A percentile compares a stretch with the other conserved stretches of the same genome.
Conservation (phyloP, 352 stramenopile species). For the Thraustotheca clavata region DNA sequence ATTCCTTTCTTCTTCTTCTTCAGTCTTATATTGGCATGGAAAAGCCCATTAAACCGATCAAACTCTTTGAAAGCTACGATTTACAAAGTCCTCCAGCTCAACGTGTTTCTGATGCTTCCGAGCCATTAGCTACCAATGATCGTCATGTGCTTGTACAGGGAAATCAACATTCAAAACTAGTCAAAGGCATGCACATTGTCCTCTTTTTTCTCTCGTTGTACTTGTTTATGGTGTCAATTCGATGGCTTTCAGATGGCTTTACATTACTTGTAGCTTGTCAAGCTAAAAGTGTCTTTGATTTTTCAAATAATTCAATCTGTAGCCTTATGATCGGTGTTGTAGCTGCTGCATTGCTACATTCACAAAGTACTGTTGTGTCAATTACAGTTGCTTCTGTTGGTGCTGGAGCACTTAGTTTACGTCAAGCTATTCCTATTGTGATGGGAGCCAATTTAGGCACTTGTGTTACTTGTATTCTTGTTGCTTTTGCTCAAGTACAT, state of each 20-base stretch:
- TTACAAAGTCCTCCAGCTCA: too few relatives aligned
- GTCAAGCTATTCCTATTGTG: background rate
- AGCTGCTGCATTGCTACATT: background rate
- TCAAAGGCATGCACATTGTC: background rate
- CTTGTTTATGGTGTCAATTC: background rate
- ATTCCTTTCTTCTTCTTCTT: too few relatives aligned
- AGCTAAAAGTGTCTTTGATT: background rate
- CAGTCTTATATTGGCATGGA: too few relatives aligned
- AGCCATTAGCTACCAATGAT: too few relatives aligned
- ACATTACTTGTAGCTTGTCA: background rate
- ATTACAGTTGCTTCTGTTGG: background rate
- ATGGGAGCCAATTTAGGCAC: background rate
- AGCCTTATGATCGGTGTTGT: background rate
- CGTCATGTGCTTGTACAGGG: too few relatives aligned
- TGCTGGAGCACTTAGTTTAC: background rate
- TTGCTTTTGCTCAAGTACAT: constrained; percentile 13
- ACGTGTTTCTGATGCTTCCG: too few relatives aligned
- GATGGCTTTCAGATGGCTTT: background rate
- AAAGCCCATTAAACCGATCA: too few relatives aligned
- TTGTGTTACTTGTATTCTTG: background rate
- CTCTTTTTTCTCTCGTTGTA: background rate
- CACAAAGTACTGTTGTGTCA: background rate
- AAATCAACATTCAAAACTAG: too few relatives aligned
- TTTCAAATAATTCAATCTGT: background rate
- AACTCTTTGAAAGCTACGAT: too few relatives aligned